Evolutionary conservation across 2,329 filamentous ascomycete genomes (phyloP).

Genomic region (Aspergillus puulaauensis): DNA sequence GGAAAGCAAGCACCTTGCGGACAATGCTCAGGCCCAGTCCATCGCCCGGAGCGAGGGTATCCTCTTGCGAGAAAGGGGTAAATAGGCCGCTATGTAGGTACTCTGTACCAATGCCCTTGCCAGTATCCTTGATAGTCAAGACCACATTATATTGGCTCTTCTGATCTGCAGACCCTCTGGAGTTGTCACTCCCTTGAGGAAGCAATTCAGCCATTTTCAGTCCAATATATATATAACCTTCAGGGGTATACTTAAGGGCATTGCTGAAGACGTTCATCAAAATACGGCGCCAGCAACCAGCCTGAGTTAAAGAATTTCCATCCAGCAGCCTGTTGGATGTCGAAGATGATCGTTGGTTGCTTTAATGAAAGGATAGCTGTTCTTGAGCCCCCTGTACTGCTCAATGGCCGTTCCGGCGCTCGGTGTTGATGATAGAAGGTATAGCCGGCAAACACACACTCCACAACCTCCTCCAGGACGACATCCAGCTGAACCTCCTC

Average conservation of each 20-base stretch:
- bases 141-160: slow-evolving; percentile 13
- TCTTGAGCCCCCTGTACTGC: background rate
- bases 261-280: slow-evolving; percentile 3
- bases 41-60: slow-evolving; percentile 54
- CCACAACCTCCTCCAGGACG: slow-evolving; percentile 5
- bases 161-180: background rate
- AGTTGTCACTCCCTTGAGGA: background rate
- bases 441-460: slow-evolving; percentile 3
- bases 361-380: background rate
- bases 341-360: slow-evolving; percentile 1
- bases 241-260: background rate
- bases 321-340: background rate
- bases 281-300: background rate
- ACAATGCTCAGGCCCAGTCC: slow-evolving; percentile 63
- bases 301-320: background rate
- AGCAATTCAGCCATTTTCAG: background rate
- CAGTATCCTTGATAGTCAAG: slow-evolving; percentile 30
- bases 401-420: background rate
- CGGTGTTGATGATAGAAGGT: background rate
- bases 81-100: slow-evolving; percentile 41
- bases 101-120: slow-evolving; percentile 28
- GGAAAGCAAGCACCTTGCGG: slow-evolving; percentile 31
- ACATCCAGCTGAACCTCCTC: background rate
- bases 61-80: slow-evolving; percentile 61
- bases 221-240: background rate